Conservation (phyloP, 2,329 filamentous ascomycete species). For the Tolypocladium tundrense region DNA sequence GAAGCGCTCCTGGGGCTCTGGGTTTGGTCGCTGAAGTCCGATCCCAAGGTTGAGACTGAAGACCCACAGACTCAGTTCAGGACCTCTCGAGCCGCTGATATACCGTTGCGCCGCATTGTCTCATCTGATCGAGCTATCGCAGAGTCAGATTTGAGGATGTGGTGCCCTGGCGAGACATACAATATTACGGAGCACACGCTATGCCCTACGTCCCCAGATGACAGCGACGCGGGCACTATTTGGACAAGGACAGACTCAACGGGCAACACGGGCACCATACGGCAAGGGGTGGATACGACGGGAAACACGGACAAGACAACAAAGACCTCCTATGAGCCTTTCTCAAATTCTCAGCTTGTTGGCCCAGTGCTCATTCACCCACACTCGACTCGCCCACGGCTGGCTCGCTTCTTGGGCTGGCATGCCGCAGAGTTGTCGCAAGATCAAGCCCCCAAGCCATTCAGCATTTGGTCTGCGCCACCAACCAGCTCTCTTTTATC, state of each 20-base stretch:
- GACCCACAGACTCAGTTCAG: neutral
- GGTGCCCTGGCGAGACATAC: neutral
- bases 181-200: neutral
- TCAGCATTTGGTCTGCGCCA: neutral
- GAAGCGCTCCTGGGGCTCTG: neutral
- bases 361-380: too few species aligned
- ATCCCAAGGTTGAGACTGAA: neutral
- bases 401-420: neutral
- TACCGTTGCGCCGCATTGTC: neutral
- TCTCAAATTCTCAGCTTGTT: too few species aligned
- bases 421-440: neutral
- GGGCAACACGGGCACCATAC: neutral
- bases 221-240: neutral
- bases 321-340: neutral
- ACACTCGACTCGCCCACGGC: neutral
- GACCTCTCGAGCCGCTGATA: neutral
- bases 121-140: neutral
- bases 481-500: neutral
- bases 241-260: neutral
- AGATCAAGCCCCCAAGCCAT: neutral
- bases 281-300: neutral
- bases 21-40: neutral
- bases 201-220: neutral
- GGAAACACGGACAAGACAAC: neutral
- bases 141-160: neutral